These are phyloP conservation scores for Globisporangium barbulae DNA, from an alignment of 352 stramenopile species.

Conservation along the genomic window DNA sequence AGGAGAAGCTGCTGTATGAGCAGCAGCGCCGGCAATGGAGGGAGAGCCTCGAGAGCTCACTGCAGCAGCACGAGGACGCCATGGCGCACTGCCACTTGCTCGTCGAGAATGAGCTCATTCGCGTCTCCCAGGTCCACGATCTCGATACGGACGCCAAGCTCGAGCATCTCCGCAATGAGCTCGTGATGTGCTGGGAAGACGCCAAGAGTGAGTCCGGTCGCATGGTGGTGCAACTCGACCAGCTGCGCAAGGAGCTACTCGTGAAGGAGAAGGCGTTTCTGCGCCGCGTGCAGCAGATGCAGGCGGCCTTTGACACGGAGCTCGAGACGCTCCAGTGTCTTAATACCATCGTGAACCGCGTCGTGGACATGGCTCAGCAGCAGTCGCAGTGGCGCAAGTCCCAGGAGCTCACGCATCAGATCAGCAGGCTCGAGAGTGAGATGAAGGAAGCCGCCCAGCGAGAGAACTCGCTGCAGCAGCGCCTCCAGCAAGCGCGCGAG, in stretches of 20 bases:
- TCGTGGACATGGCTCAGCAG: conserved; percentile 45
- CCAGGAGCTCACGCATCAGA: conserved; percentile 29
- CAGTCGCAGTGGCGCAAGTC: conserved; percentile 13
- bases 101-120: conserved; percentile 22
- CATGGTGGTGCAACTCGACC: conserved; percentile 2
- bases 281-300: conserved; percentile 12
- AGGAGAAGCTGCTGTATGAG: conserved; percentile 22
- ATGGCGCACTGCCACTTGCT: conserved; percentile 22
- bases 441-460: conserved; percentile 21
- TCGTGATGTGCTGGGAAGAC: conserved; percentile 48
- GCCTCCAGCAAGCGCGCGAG: conserved; percentile 24
- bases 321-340: conserved; percentile 29
- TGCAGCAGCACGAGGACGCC: conserved; percentile 52
- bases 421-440: conserved; percentile 31
- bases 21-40: conserved; percentile 23
- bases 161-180: conserved; percentile 22
- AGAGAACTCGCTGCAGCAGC: conserved; percentile 31
- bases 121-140: not conserved
- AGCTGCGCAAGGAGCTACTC: conserved; percentile 16
- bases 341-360: conserved; percentile 33
- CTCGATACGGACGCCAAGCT: not conserved
- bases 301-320: conserved; percentile 15
- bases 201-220: conserved; percentile 13
- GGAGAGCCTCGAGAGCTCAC: conserved; percentile 33
- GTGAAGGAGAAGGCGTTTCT: conserved; percentile 24